phyloP scores from a whole-genome alignment of 2,329 filamentous ascomycete genomes.

The Boeremia lycopersici region DNA sequence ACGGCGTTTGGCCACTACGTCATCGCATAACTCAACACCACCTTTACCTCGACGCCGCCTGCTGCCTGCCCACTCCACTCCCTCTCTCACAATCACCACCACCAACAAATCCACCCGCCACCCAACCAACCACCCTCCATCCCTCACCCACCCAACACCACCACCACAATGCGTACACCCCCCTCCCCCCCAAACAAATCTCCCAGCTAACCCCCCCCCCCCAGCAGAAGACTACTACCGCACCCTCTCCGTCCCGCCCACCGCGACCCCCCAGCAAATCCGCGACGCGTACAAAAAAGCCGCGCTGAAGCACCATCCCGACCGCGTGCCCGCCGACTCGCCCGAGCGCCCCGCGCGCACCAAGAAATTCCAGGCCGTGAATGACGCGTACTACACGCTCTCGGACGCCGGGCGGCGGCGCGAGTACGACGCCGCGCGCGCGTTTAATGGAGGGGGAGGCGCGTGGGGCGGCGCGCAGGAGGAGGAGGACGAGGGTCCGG shows the following conservation, averaged over 20 bases:
- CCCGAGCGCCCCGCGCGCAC: constrained; percentile 83
- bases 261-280: constrained; percentile 80
- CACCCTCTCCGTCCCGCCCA: constrained; percentile 70
- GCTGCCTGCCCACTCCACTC: neutral
- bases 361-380: constrained; percentile 87
- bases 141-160: neutral
- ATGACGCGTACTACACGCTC: constrained; percentile 91
- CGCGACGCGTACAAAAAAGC: constrained; percentile 94
- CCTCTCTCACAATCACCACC: neutral
- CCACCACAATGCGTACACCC: constrained; percentile 1
- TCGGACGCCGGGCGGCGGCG: constrained; percentile 77
- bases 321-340: constrained; percentile 82
- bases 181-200: too few relatives aligned
- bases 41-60: too few relatives aligned
- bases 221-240: constrained; percentile 25
- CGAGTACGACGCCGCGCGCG: constrained; percentile 81
- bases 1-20: constrained; percentile 6
- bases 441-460: constrained; percentile 57
- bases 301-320: constrained; percentile 90
- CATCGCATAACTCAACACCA: constrained; percentile 10
- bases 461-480: constrained; percentile 53
- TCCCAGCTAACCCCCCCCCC: neutral
- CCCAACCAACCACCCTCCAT: neutral
- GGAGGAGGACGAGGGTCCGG: constrained; percentile 54
- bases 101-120: neutral